Conservation (phyloP, 2,329 filamentous ascomycete genomes). For the Clarireedia homoeocarpa region DNA sequence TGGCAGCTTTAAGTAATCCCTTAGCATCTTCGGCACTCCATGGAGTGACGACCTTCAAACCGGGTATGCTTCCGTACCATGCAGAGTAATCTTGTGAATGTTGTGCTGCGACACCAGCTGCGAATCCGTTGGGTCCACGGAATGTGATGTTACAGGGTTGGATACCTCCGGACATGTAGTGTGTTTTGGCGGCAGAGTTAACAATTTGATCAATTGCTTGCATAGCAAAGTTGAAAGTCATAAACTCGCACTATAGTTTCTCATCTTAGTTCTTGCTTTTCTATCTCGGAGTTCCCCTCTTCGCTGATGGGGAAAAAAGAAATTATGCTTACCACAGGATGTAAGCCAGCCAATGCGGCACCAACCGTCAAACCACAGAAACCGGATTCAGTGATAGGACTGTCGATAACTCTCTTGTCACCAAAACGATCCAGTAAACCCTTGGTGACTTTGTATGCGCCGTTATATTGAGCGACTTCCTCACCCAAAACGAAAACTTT, state of each 20-base stretch:
- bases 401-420: conserved; percentile 95
- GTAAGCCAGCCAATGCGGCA: conserved; percentile 86
- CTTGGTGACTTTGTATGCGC: conserved; percentile 99
- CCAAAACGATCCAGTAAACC: conserved; percentile 95
- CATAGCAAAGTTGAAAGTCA: conserved; percentile 99
- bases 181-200: conserved; percentile 97
- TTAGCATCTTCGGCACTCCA: conserved; percentile 98
- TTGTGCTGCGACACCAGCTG: conserved; percentile 88
- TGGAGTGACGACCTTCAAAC: conserved; percentile 91
- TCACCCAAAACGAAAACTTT: conserved; percentile 97
- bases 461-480: conserved; percentile 99
- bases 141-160: conserved; percentile 99
- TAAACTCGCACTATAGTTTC: conserved; percentile 79
- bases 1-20: conserved; percentile 94
- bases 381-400: conserved; percentile 94
- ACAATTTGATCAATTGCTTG: conserved; percentile 99
- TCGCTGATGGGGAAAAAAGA: neutral
- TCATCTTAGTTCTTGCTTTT: neutral
- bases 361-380: conserved; percentile 92
- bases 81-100: conserved; percentile 98
- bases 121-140: conserved; percentile 98
- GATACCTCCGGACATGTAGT: conserved; percentile 99
- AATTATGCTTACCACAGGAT: conserved; percentile 69
- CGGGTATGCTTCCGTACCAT: conserved; percentile 98
- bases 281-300: neutral